These are phyloP conservation scores for Panus rudis DNA, from an alignment of 768 basidiomycete species.

Conservation along the genomic window DNA sequence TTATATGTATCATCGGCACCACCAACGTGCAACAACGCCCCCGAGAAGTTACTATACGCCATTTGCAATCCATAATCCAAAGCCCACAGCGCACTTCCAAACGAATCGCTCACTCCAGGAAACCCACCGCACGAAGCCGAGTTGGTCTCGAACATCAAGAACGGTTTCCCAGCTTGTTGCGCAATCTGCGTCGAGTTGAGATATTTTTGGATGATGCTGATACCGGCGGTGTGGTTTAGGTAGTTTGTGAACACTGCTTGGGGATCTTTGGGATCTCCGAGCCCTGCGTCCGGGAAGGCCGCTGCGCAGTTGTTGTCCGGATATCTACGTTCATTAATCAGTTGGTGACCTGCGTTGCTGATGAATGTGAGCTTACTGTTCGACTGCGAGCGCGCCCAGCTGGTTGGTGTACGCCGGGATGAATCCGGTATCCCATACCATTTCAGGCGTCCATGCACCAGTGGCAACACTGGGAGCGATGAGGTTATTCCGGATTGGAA, in stretches of 20 bases:
- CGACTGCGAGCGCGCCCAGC: conserved; percentile 34
- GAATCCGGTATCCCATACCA: conserved; percentile 27
- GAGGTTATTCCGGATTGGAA: conserved; percentile 23
- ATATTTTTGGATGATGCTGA: conserved; percentile 30
- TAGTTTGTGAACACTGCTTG: conserved; percentile 36
- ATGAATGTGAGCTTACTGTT: conserved; percentile 25
- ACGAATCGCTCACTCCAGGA: conserved; percentile 42
- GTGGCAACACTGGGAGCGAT: conserved; percentile 26
- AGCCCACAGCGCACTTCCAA: conserved; percentile 45
- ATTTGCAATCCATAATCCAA: conserved; percentile 43
- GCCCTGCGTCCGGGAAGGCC: conserved; percentile 16
- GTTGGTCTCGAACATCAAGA: conserved; percentile 50
- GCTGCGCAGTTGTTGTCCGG: conserved; percentile 29
- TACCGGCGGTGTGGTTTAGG: conserved; percentile 36
- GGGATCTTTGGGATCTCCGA: conserved; percentile 22
- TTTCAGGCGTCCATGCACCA: conserved; percentile 26
- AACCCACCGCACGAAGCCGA: conserved; percentile 51
- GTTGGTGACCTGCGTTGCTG: conserved; percentile 1
- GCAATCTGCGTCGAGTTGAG: conserved; percentile 27
- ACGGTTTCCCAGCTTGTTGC: conserved; percentile 27
- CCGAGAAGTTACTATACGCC: conserved; percentile 41
- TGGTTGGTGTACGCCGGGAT: conserved; percentile 22
- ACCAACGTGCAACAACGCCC: conserved; percentile 40
- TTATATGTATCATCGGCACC: conserved; percentile 47
- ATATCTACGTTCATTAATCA: conserved; percentile 22